phyloP scores from a whole-genome alignment of 495 filamentous ascomycete species.

The Trichoderma virens region DNA sequence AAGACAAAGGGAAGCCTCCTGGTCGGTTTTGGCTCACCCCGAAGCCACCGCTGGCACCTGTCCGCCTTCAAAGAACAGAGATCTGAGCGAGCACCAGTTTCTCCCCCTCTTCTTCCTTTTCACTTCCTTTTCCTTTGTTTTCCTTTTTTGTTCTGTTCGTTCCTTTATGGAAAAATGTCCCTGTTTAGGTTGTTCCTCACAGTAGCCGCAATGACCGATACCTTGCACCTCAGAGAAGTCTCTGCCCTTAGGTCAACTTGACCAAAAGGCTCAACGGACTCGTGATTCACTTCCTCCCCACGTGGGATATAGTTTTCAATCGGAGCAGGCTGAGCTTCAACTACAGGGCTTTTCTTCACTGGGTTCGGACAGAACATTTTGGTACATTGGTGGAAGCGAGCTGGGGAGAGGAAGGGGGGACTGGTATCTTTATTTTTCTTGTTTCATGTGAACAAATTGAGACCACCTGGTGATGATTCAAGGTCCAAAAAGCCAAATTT shows the following conservation, averaged over 20 bases:
- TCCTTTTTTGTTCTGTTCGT: not conserved
- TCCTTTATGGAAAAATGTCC: not conserved
- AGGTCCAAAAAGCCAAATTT: constrained; percentile 58
- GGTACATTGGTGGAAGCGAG: no score
- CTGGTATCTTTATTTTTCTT: constrained; percentile 5
- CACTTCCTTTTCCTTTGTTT: not conserved
- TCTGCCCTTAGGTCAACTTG: not conserved
- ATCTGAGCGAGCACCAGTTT: constrained; percentile 27
- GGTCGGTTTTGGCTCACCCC: not conserved
- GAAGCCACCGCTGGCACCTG: not conserved
- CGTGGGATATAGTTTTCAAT: constrained; percentile 54
- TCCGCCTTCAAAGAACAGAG: constrained; percentile 30
- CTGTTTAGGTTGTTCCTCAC: not conserved
- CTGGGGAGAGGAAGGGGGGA: constrained; percentile 7
- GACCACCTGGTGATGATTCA: constrained; percentile 46
- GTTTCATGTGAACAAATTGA: not conserved
- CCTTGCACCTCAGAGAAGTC: constrained; percentile 11
- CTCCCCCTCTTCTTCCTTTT: not conserved
- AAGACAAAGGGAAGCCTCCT: not conserved
- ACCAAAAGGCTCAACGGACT: not conserved
- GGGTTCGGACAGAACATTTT: not conserved
- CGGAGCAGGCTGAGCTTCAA: constrained; percentile 32
- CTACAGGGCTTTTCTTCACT: not conserved
- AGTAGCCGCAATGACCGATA: constrained; percentile 21
- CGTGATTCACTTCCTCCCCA: constrained; percentile 16